Conservation (phyloP, 371 early-diverging fungal genomes). For the Dinochytrium kinnereticum region DNA sequence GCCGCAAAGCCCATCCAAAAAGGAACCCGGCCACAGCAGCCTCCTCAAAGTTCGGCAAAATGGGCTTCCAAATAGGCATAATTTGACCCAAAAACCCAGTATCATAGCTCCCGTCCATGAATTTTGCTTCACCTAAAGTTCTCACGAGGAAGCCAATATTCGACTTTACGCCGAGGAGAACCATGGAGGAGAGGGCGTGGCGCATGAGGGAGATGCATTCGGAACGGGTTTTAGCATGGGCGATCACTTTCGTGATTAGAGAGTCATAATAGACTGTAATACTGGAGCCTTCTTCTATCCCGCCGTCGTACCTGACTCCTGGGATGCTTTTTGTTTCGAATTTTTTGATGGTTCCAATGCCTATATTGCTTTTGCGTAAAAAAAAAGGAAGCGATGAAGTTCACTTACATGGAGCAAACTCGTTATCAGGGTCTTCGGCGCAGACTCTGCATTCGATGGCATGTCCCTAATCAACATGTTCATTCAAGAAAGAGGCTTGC, state of each 20-base stretch:
- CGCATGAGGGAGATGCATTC: slow-evolving; percentile 75
- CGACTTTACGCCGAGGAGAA: slow-evolving; percentile 67
- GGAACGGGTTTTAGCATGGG: slow-evolving; percentile 74
- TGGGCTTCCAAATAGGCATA: neutral
- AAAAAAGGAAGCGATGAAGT: slow-evolving; percentile 70
- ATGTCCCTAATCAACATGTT: slow-evolving; percentile 27
- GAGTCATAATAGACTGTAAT: slow-evolving; percentile 50
- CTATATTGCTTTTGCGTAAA: slow-evolving; percentile 23
- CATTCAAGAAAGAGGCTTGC: neutral
- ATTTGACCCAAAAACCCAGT: slow-evolving; percentile 59
- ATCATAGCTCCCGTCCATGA: slow-evolving; percentile 63
- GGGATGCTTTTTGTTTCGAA: slow-evolving; percentile 2
- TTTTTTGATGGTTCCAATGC: slow-evolving; percentile 35
- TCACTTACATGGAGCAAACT: slow-evolving; percentile 28
- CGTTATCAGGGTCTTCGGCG: slow-evolving; percentile 74
- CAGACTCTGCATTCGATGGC: slow-evolving; percentile 93
- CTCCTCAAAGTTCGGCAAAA: neutral
- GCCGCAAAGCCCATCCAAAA: neutral
- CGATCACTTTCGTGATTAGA: slow-evolving; percentile 69
- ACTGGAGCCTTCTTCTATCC: slow-evolving; percentile 26
- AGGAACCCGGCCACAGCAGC: neutral
- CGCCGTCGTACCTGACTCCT: slow-evolving; percentile 39
- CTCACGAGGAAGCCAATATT: slow-evolving; percentile 69
- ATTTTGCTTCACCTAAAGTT: slow-evolving; percentile 61
- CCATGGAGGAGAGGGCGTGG: slow-evolving; percentile 65